These are phyloP conservation scores for Biscogniauxia mediterranea DNA, from an alignment of 2,329 filamentous ascomycete species.

Conservation along the genomic window DNA sequence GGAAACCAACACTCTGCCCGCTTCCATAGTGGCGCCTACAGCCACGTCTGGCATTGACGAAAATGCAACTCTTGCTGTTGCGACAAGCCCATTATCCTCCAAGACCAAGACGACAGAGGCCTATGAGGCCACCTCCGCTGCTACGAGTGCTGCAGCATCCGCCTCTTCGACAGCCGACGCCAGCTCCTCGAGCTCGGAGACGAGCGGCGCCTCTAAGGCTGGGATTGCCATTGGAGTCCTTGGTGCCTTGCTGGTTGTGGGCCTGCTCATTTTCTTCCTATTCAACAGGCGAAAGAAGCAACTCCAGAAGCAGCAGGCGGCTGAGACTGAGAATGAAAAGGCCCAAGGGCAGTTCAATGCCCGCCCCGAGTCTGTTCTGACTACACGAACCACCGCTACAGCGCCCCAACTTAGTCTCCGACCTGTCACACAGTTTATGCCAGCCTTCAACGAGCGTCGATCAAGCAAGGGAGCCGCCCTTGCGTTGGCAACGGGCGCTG, in stretches of 20 bases:
- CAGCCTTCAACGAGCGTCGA: slow-evolving; percentile 58
- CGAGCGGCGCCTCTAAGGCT: slow-evolving; percentile 57
- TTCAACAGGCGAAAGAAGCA: slow-evolving; percentile 70
- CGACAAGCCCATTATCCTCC: neutral
- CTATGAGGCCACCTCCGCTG: slow-evolving; percentile 12
- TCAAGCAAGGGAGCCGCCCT: slow-evolving; percentile 48
- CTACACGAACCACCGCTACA: slow-evolving; percentile 47
- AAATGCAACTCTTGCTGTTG: neutral
- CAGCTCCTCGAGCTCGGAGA: slow-evolving; percentile 20
- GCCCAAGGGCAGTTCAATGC: slow-evolving; percentile 40
- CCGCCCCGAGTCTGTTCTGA: slow-evolving; percentile 33
- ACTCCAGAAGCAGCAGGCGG: slow-evolving; percentile 47
- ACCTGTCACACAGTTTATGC: slow-evolving; percentile 80
- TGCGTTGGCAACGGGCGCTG: slow-evolving; percentile 32
- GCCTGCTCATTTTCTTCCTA: slow-evolving; percentile 68
- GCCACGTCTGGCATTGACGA: neutral
- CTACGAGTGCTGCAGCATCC: slow-evolving; percentile 21
- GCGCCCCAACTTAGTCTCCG: slow-evolving; percentile 83
- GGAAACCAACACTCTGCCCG: slow-evolving; percentile 4
- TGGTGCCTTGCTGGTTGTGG: slow-evolving; percentile 63
- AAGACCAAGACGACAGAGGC: slow-evolving; percentile 14
- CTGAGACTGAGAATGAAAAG: slow-evolving; percentile 67
- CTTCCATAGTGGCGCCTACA: slow-evolving; percentile 8
- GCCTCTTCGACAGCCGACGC: slow-evolving; percentile 22
- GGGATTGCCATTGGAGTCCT: slow-evolving; percentile 84